Base-by-base conservation (phyloP, 805 yeast species). In the Candida pseudofarinosa region DNA sequence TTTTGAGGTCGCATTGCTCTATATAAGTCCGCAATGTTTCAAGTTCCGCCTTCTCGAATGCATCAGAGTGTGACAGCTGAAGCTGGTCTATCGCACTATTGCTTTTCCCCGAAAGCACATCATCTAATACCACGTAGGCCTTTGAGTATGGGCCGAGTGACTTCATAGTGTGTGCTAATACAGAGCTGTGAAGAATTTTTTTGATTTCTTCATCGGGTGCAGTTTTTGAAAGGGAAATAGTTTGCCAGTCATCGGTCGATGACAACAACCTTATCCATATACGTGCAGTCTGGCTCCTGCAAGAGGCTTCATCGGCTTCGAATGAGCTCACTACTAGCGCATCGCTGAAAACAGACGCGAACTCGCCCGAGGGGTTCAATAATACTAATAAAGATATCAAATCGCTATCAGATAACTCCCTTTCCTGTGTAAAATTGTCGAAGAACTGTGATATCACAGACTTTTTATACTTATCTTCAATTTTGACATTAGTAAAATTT, bases 181-280 rank as follows among this genome's bases (percentile, higher is more conserved):
- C 52, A 1, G 81, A 74, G 15, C 67, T 63, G 35, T 62, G 67
- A 3, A 74, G 57, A 40, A 59, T 63, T 17, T 60, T 57, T 52
- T 67, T 68, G 31, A 66, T 58, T 42, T 54, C 65, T 32, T 73
- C 76, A 38, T 72, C 77, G 2, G 73, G 59, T 39, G 70, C 63
- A 38, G 58, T 61, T 42, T 69, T 62, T 4, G 65, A 54, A 28
- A 58, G 45, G 4, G 60, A 56, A 12, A 78, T 58, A 15, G 59
- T 54, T 4, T 56, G 46, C 83, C 86, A 79, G 48, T 77, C 70
- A 48, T 83, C 85, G 2, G 65, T 47, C 51, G 59, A 37, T 66
- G 61, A 17, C 16, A 85, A 60, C 37, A 83, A 67, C 47, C 89
- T 67, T 49, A 77, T 70, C 88, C 90, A 85, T 0, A 82, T 60